phyloP scores from a whole-genome alignment of 192 early-diverging fungal species.

The Coemansia sp. region DNA sequence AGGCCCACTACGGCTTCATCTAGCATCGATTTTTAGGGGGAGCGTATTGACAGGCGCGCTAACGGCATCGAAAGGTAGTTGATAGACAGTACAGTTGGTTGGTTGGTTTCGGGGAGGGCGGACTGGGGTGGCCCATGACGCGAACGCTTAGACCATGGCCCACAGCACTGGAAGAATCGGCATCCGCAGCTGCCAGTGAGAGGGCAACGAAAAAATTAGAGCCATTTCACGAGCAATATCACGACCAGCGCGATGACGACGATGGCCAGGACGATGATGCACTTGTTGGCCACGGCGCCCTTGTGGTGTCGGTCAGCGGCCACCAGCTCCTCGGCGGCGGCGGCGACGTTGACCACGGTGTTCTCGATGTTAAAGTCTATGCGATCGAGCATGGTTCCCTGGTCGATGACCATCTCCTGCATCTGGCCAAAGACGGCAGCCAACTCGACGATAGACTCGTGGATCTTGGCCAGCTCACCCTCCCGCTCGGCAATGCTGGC shows the following conservation, averaged over 20 bases:
- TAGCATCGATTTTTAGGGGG: too few species aligned
- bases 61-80: too few species aligned
- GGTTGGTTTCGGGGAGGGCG: too few species aligned
- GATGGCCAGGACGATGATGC: slow-evolving; percentile 75
- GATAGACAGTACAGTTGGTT: too few species aligned
- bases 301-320: slow-evolving; percentile 80
- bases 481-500: slow-evolving; percentile 78
- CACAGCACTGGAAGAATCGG: too few species aligned
- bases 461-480: slow-evolving; percentile 89
- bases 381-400: slow-evolving; percentile 93
- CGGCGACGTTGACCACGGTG: slow-evolving; percentile 71
- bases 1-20: too few species aligned
- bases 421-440: slow-evolving; percentile 91
- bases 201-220: slow-evolving; percentile 7
- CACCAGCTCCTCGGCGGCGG: slow-evolving; percentile 80
- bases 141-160: slow-evolving; percentile 1
- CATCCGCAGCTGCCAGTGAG: too few species aligned
- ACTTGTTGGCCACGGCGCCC: slow-evolving; percentile 75
- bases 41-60: too few species aligned
- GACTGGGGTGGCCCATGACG: too few species aligned
- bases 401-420: slow-evolving; percentile 96
- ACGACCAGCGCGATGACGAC: slow-evolving; percentile 78
- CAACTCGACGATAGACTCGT: slow-evolving; percentile 83
- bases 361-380: slow-evolving; percentile 98
- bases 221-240: slow-evolving; percentile 70